Evolutionary conservation across 2,329 filamentous ascomycete species (phyloP).

Genomic region (Aotearoamyces nothofagi): DNA sequence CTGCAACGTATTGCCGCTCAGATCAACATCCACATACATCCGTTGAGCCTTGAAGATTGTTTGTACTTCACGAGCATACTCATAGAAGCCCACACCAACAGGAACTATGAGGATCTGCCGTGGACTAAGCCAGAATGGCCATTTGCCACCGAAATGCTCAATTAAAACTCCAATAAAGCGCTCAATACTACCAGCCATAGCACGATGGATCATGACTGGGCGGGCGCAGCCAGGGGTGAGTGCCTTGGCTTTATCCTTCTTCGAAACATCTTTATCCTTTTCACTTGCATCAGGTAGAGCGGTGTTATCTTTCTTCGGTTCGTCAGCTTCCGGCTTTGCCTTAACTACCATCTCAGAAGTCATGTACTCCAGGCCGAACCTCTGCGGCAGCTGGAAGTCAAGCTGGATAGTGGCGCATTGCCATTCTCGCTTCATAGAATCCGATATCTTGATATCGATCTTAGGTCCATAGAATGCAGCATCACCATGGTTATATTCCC

Average conservation of each 20-base stretch:
- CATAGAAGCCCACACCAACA: slow-evolving; percentile 54
- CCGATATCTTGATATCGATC: slow-evolving; percentile 91
- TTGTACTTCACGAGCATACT: slow-evolving; percentile 65
- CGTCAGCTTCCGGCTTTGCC: slow-evolving; percentile 18
- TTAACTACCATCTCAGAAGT: slow-evolving; percentile 46
- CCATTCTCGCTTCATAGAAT: slow-evolving; percentile 70
- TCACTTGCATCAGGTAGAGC: slow-evolving; percentile 14
- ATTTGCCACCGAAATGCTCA: slow-evolving; percentile 77
- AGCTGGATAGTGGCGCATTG: slow-evolving; percentile 92
- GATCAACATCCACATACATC: slow-evolving; percentile 58
- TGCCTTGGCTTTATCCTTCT: slow-evolving; percentile 27
- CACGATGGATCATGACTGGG: slow-evolving; percentile 78
- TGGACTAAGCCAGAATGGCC: slow-evolving; percentile 82
- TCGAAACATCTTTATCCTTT: slow-evolving; percentile 17
- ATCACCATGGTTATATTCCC: slow-evolving; percentile 88
- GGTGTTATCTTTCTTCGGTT: not conserved
- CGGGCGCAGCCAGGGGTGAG: slow-evolving; percentile 57
- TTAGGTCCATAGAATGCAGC: slow-evolving; percentile 98
- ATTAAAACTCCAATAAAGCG: slow-evolving; percentile 60
- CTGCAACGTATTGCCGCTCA: slow-evolving; percentile 66
- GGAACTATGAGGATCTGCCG: slow-evolving; percentile 68
- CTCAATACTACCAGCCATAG: slow-evolving; percentile 59
- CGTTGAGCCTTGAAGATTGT: slow-evolving; percentile 48
- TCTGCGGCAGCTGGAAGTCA: slow-evolving; percentile 72
- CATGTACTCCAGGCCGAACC: slow-evolving; percentile 80